Base-by-base conservation (phyloP, 139 green algal species). In the Coccomyxa sp. region DNA sequence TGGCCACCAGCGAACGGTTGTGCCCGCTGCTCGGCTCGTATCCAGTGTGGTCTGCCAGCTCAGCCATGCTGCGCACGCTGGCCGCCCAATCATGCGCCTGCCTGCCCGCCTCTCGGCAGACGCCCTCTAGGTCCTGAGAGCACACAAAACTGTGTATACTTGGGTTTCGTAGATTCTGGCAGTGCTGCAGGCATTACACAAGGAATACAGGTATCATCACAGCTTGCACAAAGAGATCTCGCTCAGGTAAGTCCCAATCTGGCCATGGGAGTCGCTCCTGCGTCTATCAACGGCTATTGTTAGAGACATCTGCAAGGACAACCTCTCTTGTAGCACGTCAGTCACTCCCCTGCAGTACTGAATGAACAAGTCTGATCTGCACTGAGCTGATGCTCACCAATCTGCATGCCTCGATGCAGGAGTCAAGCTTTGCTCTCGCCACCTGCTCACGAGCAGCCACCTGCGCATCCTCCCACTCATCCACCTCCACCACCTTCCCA, bases 41-140 rank as follows among this genome's bases (percentile, higher is more conserved):
- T n/a, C 92, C 92, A 7, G 90, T 95, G 14, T 84, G 92, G 86
- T 96, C 92, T 31, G 88, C 78, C 38, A 95, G 88, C 82, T 96
- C 90, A 29, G 82, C 80, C 68, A 88, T 81, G 77, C 92, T 83
- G 0, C 91, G 69, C 33, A 96, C 86, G 10, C 71, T 88, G 73
- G 94, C 89, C 74, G 91, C 86, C 79, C 94, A 94, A 68, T 92
- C 82, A 55, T 82, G 82, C 18, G 89, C 90, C 78, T 92, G 86
- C 75, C 88, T 91, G 72, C 91, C 82, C 54, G 91, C 89, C 39
- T 90, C 86, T 41, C 76, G 72, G 79, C 89, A 93, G 55, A 94
- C 80, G 31, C 78, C 78, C 83, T 95, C 89, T 64, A 94, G 75
- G 68, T 88, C 89, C 80, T 88, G 71, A 33, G 71, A 24, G 24